Evolutionary conservation across 768 basidiomycete species (phyloP), one percentile per base, ranked within the genome.

Genomic region (Russula ochroleuca): DNA sequence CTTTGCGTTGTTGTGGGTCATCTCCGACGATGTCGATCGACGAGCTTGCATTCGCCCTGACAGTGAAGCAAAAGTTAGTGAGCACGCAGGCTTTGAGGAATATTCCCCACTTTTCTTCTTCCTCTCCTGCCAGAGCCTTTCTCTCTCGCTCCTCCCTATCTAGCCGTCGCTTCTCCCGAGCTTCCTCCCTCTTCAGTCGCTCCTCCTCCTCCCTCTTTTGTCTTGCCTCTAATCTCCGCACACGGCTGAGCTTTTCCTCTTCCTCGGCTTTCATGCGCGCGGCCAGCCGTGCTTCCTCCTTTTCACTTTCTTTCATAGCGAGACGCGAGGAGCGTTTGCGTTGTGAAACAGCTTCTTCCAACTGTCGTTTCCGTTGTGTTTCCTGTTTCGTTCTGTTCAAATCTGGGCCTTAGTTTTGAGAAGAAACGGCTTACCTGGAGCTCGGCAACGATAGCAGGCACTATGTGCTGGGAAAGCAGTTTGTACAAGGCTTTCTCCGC

Each of bases 251-350:
- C 69, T 84, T 88, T 72, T 88, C 87, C 23, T 82, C 81, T 49
- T 85, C 87, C 63, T 92, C 90, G 3, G 78, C 81, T 64, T 81
- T 83, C 69, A 77, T 81, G 63, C 78, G 76, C n/a, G 83, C 83
- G 9, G 82, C 80, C 28, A 83, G 73, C 40, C 83, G 78, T 23
- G 86, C 85, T 66, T 88, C 85, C 73, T 94, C 89, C 68, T 83
- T 85, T 73, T 91, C 92, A 40, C 77, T 83, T 72, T 96, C 94
- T 68, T 85, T 87, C 43, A 86, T 76, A 3, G 92, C 90, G 62
- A 97, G 85, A 37, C 95, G 88, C 19, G 92, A 92, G 0, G 94
- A 96, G 25, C 94, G 87, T 73, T 98, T 97, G 63, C 94, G 85
- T 64, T 91, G 89, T 28, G 84, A 82, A 14, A 94, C 76, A 2